Evolutionary conservation across 1,139 yeast genomes (phyloP).

Genomic region (Wickerhamomyces sp.): DNA sequence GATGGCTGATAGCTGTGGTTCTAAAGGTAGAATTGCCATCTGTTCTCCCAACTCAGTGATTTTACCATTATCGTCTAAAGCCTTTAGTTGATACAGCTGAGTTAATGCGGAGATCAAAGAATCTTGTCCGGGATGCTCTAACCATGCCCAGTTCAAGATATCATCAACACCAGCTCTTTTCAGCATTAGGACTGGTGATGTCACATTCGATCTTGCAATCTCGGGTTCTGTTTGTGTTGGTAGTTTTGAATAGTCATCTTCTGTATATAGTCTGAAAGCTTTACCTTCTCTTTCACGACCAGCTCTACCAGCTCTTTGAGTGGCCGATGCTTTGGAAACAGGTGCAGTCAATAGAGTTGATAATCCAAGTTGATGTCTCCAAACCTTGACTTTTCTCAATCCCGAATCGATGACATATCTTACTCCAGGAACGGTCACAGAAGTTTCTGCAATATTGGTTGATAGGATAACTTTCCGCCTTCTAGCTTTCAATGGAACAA

Average conservation of each 20-base stretch:
- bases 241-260: constrained; percentile 55
- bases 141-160: constrained; percentile 84
- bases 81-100: constrained; percentile 73
- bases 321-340: constrained; percentile 90
- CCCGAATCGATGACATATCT: constrained; percentile 92
- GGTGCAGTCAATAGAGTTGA: constrained; percentile 90
- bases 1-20: constrained; percentile 91
- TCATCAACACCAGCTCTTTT: constrained; percentile 83
- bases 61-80: constrained; percentile 70
- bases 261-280: constrained; percentile 80
- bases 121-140: constrained; percentile 82
- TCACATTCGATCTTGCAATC: constrained; percentile 79
- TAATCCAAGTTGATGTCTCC: constrained; percentile 89
- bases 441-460: constrained; percentile 96
- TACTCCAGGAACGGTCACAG: constrained; percentile 95
- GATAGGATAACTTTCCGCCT: constrained; percentile 84
- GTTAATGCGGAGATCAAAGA: constrained; percentile 73
- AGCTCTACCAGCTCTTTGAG: constrained; percentile 97
- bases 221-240: constrained; percentile 89
- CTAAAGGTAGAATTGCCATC: constrained; percentile 86
- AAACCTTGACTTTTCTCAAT: constrained; percentile 83
- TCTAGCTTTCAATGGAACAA: constrained; percentile 51
- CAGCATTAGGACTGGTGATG: constrained; percentile 77
- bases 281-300: constrained; percentile 96
- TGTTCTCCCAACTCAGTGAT: constrained; percentile 74